phyloP scores from a whole-genome alignment of 108 stramenopile species.

The Heterococcus sp. region DNA sequence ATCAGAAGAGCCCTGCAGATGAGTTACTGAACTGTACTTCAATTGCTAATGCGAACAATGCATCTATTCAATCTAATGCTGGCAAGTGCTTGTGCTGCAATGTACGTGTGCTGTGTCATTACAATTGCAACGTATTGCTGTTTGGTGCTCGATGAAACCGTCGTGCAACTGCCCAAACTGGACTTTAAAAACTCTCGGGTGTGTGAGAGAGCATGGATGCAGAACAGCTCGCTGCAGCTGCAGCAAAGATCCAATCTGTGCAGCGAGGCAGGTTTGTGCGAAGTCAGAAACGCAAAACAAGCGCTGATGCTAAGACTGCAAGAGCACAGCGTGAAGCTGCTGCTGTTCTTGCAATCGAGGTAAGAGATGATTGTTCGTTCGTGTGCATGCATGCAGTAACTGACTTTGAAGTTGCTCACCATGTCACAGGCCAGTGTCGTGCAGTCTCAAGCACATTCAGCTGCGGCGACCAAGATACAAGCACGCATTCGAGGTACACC shows the following conservation, averaged over 20 bases:
- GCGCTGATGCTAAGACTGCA: neutral
- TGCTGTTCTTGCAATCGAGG: neutral
- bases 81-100: too few species aligned
- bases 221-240: too few species aligned
- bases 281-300: neutral
- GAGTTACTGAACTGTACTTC: too few species aligned
- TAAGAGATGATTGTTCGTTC: neutral
- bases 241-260: neutral
- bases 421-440: neutral
- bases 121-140: too few species aligned
- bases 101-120: too few species aligned
- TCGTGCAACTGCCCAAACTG: too few species aligned
- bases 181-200: too few species aligned
- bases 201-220: too few species aligned
- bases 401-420: neutral
- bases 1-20: too few species aligned
- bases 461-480: conserved; percentile 5
- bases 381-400: neutral
- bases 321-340: neutral
- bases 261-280: neutral
- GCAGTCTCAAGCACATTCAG: neutral
- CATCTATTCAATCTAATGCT: too few species aligned
- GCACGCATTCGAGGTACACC: conserved; percentile 8
- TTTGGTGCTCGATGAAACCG: too few species aligned
- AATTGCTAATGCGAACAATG: too few species aligned